Base-by-base conservation (phyloP, 2,329 filamentous ascomycete genomes). In the Hypoxylon sp. region DNA sequence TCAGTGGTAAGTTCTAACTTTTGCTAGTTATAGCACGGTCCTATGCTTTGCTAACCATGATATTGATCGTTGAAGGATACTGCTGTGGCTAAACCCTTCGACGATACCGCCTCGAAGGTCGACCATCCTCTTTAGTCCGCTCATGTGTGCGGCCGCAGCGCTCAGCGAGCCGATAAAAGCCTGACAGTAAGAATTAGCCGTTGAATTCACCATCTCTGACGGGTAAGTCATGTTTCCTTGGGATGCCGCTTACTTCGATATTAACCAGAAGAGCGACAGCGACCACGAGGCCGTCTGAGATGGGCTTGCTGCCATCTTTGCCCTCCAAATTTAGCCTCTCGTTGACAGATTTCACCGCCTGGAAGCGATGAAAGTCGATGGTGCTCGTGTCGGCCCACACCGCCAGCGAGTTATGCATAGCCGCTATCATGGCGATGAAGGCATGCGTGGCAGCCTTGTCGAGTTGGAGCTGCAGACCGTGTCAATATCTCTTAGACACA, bases 391-490 rank as follows among this genome's bases (percentile, higher is more conserved):
- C 71, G 20, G 63, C 66, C 71, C 71, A 73, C 42, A 66, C 64
- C 6, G 70, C 70, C 9, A 73, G 64, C 8, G 71, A 67, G 46
- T 72, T 72, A 33, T 73, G 71, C 70, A 73, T 72, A n/a, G 70
- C 71, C 10, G 71, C 71, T 21, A 72, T 62, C 58, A 71, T 64
- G 4, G 70, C 71, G 62, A 73, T 68, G 42, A 73, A 73, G 26
- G 70, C 68, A 53, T 73, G 71, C 6, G 70, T 69, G 33, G 71
- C 71, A 13, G 71, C 71, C 17, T 69, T 65, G 42, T 73, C 71
- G 5, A 73, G 61, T 49, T 71, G 67, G 26, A 73, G 65, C 71
- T 73, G 38, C 29, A 13, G 31, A 13, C 18, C 11, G 17, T 37
- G 23, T 65, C 53, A 67, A 49, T 27, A 37, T 52, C 13, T 4